These are phyloP conservation scores for Dioscorea dumetorum DNA, from an alignment of 106 monocot genomes.

Conservation along the genomic window DNA sequence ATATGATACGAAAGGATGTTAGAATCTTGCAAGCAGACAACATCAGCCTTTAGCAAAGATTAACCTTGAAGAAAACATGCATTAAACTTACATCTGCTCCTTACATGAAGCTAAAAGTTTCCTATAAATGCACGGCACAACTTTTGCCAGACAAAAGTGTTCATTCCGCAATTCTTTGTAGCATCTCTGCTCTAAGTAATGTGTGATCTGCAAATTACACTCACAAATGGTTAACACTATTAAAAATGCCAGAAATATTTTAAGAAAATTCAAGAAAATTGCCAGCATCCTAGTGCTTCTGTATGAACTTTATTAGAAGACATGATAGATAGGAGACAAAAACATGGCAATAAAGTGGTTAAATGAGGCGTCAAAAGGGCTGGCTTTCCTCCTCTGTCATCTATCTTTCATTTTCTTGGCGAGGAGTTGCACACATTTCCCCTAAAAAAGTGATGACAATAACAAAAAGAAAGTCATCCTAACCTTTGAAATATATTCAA, in stretches of 20 bases:
- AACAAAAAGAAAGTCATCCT: too few species aligned
- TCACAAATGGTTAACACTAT: too few species aligned
- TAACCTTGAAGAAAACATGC: neutral
- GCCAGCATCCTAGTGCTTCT: neutral
- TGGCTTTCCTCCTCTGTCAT: too few species aligned
- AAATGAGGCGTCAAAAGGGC: neutral
- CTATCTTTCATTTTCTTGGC: too few species aligned
- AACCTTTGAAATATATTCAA: too few species aligned
- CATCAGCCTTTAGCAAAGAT: constrained; percentile 3
- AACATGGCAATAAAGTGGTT: neutral
- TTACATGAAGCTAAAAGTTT: constrained; percentile 92
- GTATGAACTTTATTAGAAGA: neutral
- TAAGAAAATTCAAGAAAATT: neutral
- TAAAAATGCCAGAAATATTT: neutral
- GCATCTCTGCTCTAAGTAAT: constrained; percentile 72
- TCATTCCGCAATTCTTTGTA: constrained; percentile 86
- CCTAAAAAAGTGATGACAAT: too few species aligned
- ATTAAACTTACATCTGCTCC: constrained; percentile 88
- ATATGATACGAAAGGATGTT: too few species aligned
- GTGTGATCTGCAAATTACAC: constrained; percentile 56
- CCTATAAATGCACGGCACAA: constrained; percentile 66
- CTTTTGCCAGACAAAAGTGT: constrained; percentile 51
- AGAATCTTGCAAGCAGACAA: neutral
- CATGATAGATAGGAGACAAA: neutral
- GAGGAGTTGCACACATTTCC: too few species aligned